Evolutionary conservation across 345 rosid species (phyloP).

Genomic region (Crucihimalaya himalaica): DNA sequence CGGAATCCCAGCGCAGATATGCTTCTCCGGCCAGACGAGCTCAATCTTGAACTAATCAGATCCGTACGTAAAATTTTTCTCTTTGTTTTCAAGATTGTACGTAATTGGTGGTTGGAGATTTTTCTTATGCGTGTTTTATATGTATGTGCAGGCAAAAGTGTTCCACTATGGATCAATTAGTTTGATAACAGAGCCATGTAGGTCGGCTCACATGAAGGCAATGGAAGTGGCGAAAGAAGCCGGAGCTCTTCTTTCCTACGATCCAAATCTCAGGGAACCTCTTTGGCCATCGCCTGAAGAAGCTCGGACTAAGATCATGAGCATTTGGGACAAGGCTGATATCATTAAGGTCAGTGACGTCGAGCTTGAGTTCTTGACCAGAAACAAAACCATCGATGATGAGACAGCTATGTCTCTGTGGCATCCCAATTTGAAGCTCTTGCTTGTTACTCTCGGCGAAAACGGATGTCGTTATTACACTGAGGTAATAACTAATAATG

Average conservation of each 20-base stretch:
- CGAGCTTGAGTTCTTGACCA: slow-evolving; percentile 49
- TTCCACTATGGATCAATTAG: slow-evolving; percentile 74
- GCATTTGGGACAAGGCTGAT: slow-evolving; percentile 68
- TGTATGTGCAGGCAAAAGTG: slow-evolving; percentile 50
- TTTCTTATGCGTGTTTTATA: neutral
- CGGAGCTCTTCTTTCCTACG: slow-evolving; percentile 67
- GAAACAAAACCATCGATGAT: slow-evolving; percentile 41
- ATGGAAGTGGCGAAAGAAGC: slow-evolving; percentile 59
- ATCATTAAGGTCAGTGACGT: slow-evolving; percentile 58
- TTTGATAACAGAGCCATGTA: slow-evolving; percentile 70
- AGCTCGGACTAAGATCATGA: slow-evolving; percentile 58
- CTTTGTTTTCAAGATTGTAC: slow-evolving; percentile 15
- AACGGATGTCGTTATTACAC: slow-evolving; percentile 63
- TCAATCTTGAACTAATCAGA: slow-evolving; percentile 51
- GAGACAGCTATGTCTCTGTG: slow-evolving; percentile 37
- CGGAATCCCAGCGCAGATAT: slow-evolving; percentile 75
- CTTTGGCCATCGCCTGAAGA: slow-evolving; percentile 63
- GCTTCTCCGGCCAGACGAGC: slow-evolving; percentile 61
- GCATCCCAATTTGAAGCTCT: slow-evolving; percentile 57
- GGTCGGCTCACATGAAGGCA: slow-evolving; percentile 61
- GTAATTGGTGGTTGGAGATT: neutral
- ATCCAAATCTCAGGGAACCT: slow-evolving; percentile 60
- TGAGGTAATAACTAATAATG: slow-evolving; percentile 39
- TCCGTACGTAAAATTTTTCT: slow-evolving; percentile 39
- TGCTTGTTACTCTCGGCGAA: slow-evolving; percentile 63